phyloP scores from a whole-genome alignment of 345 rosid genomes.

The Ceriops tagal region DNA sequence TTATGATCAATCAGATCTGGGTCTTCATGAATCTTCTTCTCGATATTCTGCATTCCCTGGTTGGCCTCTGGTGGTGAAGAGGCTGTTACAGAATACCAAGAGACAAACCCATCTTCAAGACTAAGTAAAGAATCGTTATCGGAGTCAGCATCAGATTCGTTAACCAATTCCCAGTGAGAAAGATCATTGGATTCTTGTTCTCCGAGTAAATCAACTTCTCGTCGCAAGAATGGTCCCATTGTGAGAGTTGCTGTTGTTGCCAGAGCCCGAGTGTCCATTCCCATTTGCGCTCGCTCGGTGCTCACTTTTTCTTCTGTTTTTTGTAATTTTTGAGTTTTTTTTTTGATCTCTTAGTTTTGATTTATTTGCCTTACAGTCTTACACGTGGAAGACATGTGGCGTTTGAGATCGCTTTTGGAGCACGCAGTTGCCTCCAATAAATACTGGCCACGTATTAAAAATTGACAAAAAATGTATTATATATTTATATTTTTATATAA shows the following conservation, averaged over 20 bases:
- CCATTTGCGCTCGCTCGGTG: not conserved
- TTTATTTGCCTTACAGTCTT: too few species aligned
- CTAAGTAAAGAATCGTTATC: constrained; percentile 26
- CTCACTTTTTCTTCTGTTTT: not conserved
- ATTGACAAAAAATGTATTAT: too few species aligned
- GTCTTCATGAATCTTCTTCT: not conserved
- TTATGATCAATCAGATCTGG: not conserved
- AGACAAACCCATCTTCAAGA: constrained; percentile 24
- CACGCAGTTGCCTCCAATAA: too few species aligned
- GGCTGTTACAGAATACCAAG: constrained; percentile 14
- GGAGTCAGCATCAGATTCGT: constrained; percentile 28
- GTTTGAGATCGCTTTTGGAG: too few species aligned
- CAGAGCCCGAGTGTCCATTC: not conserved
- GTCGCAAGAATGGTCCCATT: not conserved
- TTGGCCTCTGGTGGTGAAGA: not conserved
- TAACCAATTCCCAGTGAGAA: constrained; percentile 41
- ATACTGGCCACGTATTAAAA: too few species aligned
- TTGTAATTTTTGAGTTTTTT: not conserved
- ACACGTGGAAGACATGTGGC: too few species aligned
- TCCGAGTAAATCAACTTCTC: constrained; percentile 11
- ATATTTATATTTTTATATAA: too few species aligned
- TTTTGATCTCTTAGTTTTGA: not conserved
- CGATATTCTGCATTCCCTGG: not conserved
- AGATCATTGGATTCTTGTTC: constrained; percentile 16
- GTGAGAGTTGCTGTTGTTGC: too few species aligned